Conservation (phyloP, 805 yeast genomes). For the Kodamaea kakaduensis region DNA sequence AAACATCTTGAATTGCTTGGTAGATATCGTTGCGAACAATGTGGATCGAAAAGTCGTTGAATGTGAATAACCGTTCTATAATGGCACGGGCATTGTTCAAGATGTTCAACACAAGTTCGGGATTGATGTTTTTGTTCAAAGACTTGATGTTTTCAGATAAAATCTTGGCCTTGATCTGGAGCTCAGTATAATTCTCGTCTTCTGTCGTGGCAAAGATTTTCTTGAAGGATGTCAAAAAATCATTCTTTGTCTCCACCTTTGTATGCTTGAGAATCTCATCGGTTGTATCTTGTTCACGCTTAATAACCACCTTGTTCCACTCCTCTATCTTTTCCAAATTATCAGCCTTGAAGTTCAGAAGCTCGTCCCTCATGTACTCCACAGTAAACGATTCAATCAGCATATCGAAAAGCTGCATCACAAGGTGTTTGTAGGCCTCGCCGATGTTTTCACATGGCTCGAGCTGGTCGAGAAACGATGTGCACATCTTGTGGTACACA, state of each 20-base stretch:
- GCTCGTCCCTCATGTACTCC: conserved; percentile 39
- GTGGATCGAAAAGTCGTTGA: conserved; percentile 33
- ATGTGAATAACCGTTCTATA: conserved; percentile 49
- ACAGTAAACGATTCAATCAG: conserved; percentile 38
- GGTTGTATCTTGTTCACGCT: conserved; percentile 47
- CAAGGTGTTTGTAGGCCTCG: conserved; percentile 26
- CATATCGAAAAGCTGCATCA: conserved; percentile 38
- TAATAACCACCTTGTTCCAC: conserved; percentile 36
- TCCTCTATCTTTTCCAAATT: conserved; percentile 23
- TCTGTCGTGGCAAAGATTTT: conserved; percentile 22
- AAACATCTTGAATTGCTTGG: conserved; percentile 54
- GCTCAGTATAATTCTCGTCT: conserved; percentile 48
- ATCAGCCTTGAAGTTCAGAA: conserved; percentile 22
- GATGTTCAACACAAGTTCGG: conserved; percentile 71
- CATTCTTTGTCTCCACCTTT: conserved; percentile 36
- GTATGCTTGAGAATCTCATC: conserved; percentile 47
- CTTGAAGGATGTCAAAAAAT: conserved; percentile 22
- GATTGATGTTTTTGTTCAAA: conserved; percentile 70
- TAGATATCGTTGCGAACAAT: conserved; percentile 30
- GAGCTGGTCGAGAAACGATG: conserved; percentile 24
- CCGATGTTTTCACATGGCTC: conserved; percentile 35
- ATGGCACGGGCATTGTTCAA: conserved; percentile 65
- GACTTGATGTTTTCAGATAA: conserved; percentile 71
- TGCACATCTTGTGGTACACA: conserved; percentile 29
- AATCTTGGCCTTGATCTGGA: conserved; percentile 78